Evolutionary conservation across 345 rosid genomes (phyloP), one percentile per base, ranked within the genome.

Genomic region (Balakata baccata): DNA sequence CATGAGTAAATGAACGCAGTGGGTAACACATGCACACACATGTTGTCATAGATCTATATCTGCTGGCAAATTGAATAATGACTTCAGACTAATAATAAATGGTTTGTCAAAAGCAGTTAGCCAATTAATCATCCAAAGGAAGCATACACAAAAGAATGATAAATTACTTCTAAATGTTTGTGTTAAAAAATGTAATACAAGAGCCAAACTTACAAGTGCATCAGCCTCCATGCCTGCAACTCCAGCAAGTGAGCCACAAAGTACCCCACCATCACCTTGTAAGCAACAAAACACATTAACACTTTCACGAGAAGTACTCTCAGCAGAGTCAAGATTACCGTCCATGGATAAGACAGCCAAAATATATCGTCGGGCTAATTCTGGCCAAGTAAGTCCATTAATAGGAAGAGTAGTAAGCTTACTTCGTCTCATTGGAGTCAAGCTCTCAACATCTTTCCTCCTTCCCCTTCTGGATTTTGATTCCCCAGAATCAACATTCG

Each of bases 251-350:
- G 98, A 87, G 77, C 99, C 99, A 75, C 97, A 92, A 69, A 92
- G 90, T 77, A 92, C 80, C 64, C 99, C 99, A 17, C 99, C 99
- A 89, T 95, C 99, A 73, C 99, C 99, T 84, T 87, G 94, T 78
- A 95, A 86, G 86, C 98, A 92, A 72, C 96, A 90, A 59, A 87
- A 91, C 46, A 95, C 90, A 84, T 85, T 95, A 64, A 86, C 87
- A 82, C 97, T 86, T 83, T 92, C 99, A 82, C 93, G 92, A 62
- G 88, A 83, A 76, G 83, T 84, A 80, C 85, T 81, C 80, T 92
- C 99, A 64, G 89, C 82, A 73, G 98, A 92, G 57, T 95, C 99
- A 78, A 88, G 89, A 81, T 86, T 86, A 69, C 97, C 92, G 70
- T 89, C 94, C 98, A 95, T 87, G 76, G 94, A 79, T 75, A 87